Evolutionary conservation across 108 stramenopile species (phyloP).

Genomic region (Seminavis robusta): DNA sequence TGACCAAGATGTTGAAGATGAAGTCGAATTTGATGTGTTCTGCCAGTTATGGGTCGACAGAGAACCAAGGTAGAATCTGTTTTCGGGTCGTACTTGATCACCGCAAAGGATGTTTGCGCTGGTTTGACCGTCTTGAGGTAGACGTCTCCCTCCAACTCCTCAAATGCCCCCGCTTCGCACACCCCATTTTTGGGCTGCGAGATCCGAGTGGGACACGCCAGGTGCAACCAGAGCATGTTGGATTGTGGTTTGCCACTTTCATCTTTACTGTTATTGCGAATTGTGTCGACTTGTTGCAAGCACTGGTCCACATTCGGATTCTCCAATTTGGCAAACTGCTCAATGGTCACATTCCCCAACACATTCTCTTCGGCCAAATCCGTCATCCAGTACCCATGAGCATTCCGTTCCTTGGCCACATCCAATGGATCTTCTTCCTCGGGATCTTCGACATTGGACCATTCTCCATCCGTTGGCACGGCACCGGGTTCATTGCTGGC

Average conservation of each 20-base stretch:
- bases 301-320: too few species aligned
- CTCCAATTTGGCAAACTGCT: neutral
- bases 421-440: constrained; percentile 5
- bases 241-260: too few species aligned
- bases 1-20: constrained; percentile 79
- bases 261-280: too few species aligned
- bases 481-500: neutral
- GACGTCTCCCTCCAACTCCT: constrained; percentile 36
- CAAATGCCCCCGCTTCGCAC: constrained; percentile 72
- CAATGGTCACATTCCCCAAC: neutral
- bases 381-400: constrained; percentile 4
- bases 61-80: constrained; percentile 73
- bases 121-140: constrained; percentile 66
- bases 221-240: constrained; percentile 56
- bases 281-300: too few species aligned
- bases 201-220: constrained; percentile 76
- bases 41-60: constrained; percentile 65
- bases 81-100: constrained; percentile 53
- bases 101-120: constrained; percentile 72
- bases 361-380: constrained; percentile 12
- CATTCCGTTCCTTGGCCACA: constrained; percentile 2
- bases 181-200: constrained; percentile 70
- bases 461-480: constrained; percentile 35
- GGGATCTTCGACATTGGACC: constrained; percentile 13
- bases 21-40: constrained; percentile 87